Evolutionary conservation across 148 eudicot species (phyloP), one percentile per base, ranked within the genome.

Genomic region (Silene uniflora): DNA sequence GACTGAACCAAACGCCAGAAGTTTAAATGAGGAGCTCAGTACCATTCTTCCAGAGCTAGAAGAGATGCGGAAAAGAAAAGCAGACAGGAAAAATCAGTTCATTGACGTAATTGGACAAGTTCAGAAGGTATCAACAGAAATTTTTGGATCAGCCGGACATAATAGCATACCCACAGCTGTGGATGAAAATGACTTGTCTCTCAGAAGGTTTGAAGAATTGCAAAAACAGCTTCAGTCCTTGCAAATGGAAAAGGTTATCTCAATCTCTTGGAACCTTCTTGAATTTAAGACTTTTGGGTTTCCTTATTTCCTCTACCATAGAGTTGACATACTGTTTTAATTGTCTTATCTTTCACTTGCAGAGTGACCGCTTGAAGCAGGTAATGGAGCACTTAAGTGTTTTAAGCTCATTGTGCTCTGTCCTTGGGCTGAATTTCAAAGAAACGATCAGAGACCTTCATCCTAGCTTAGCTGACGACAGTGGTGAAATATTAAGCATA

Each of bases 311-410:
- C 21, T 62, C 23, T 47, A 49, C 24, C 18, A 54, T 60, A 32
- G 44, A 25, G 73, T 24, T 70, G 56, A 6, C 24, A 70, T 11
- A 27, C 4, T 49, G 63, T 25, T 66, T 25, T 73, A 16, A 63
- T 13, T 65, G 16, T 56, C 52, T 70, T 5, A 24, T 27, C 72
- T 70, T 80, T 52, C 76, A 49, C n/a, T 61, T 47, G 81, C 81
- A 88, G 91, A 81, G 78, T 81, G 83, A 88, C 64, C 91, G 91
- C 44, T 76, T 86, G 72, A 81, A 77, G 75, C 88, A 77, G 62
- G 85, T 88, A 62, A 72, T 80, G 22, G 83, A 81, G 35, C 81
- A 75, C 74, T 74, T 86, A 32, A 81, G 83, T 71, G 75, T 75
- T 44, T 74, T 88, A 84, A 79, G 81, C 67, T 86, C 84, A 10